Evolutionary conservation across 257 asterid genomes (phyloP).

Genomic region (Nicotiana sylvestris): DNA sequence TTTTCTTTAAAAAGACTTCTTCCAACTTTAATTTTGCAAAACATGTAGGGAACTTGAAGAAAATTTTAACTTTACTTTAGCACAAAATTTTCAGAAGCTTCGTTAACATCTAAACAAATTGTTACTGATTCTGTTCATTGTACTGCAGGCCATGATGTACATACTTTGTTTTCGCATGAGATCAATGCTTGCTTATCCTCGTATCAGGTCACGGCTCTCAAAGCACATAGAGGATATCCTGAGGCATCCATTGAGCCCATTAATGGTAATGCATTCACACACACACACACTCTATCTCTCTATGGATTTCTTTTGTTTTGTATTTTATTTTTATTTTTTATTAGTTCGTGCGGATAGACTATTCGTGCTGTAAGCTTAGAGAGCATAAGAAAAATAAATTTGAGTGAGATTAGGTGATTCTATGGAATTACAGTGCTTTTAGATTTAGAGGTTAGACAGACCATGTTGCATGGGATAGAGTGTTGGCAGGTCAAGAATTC

Average conservation of each 20-base stretch:
- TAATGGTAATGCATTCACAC: constrained; percentile 43
- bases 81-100: neutral
- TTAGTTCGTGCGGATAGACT: too few relatives aligned
- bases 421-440: too few relatives aligned
- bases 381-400: too few relatives aligned
- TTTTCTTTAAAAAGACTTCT: neutral
- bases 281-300: too few relatives aligned
- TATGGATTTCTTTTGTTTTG: too few relatives aligned
- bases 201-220: constrained; percentile 49
- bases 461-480: too few relatives aligned
- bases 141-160: constrained; percentile 77
- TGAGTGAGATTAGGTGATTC: too few relatives aligned
- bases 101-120: neutral
- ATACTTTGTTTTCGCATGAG: constrained; percentile 88
- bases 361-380: too few relatives aligned
- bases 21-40: neutral
- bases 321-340: neutral
- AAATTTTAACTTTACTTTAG: neutral
- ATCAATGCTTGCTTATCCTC: constrained; percentile 60
- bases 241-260: constrained; percentile 57
- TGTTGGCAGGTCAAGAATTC: too few relatives aligned
- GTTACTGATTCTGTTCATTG: constrained; percentile 5
- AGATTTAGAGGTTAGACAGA: too few relatives aligned
- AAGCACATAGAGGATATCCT: constrained; percentile 61
- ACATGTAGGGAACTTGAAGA: neutral